Evolutionary conservation across 345 rosid species (phyloP).

Genomic region (Citrus hindsii): DNA sequence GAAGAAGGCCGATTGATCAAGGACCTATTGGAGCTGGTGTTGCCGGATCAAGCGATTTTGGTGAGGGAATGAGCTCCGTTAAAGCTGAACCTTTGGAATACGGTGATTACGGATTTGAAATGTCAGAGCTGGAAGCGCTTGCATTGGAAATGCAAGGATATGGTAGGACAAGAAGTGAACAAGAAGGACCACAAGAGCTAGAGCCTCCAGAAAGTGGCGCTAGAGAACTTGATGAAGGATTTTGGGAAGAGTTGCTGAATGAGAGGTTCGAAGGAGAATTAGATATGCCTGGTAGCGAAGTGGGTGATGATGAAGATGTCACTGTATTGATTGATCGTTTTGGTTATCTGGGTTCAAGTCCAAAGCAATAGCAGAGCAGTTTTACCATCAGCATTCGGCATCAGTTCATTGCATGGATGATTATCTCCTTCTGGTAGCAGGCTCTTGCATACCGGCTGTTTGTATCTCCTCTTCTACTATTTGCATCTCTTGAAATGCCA

Average conservation of each 20-base stretch:
- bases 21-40: not conserved
- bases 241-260: conserved; percentile 63
- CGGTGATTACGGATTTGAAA: conserved; percentile 28
- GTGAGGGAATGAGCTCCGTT: conserved; percentile 13
- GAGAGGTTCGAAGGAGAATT: conserved; percentile 47
- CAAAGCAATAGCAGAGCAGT: conserved; percentile 3
- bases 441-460: not conserved
- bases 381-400: not conserved
- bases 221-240: conserved; percentile 47
- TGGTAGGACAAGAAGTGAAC: conserved; percentile 32
- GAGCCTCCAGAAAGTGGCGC: conserved; percentile 24
- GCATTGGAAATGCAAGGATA: conserved; percentile 85
- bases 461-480: not conserved
- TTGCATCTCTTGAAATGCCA: conserved; percentile 10
- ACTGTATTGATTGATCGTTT: conserved; percentile 40
- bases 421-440: conserved; percentile 6
- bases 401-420: not conserved
- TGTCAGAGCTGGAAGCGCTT: conserved; percentile 79
- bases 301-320: conserved; percentile 44
- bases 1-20: conserved; percentile 40
- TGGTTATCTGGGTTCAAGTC: conserved; percentile 50
- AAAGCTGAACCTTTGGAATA: conserved; percentile 51
- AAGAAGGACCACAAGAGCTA: conserved; percentile 23
- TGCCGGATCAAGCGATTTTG: conserved; percentile 17
- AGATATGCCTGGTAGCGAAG: conserved; percentile 25